phyloP scores from a whole-genome alignment of 495 filamentous ascomycete genomes.

The Wilcoxina mikolae region DNA sequence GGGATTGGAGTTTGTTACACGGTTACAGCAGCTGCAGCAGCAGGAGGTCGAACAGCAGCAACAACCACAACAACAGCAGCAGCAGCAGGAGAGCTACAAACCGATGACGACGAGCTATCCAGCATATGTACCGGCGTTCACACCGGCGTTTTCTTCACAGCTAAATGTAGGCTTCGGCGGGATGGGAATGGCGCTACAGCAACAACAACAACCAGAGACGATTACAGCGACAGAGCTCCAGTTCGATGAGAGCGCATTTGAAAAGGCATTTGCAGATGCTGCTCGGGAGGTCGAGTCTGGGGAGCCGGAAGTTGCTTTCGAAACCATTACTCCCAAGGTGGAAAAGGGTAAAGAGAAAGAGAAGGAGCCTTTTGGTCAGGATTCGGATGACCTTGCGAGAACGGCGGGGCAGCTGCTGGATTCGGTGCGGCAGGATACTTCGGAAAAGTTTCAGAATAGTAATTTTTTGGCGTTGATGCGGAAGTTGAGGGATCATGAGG shows the following conservation, averaged over 20 bases:
- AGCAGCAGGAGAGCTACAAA: constrained; percentile 23
- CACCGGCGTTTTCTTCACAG: not conserved
- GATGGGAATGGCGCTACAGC: not conserved
- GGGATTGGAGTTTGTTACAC: constrained; percentile 1
- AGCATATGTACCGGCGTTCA: not conserved
- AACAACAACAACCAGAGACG: not conserved
- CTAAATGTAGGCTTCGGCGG: constrained; percentile 13
- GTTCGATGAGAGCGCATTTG: constrained; percentile 33
- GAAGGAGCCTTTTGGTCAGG: constrained; percentile 25
- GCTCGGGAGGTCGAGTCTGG: constrained; percentile 12
- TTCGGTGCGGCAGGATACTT: constrained; percentile 51
- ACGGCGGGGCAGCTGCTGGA: constrained; percentile 59
- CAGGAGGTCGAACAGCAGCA: no score
- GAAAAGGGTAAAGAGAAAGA: constrained; percentile 34
- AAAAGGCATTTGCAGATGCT: constrained; percentile 29
- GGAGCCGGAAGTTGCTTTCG: not conserved
- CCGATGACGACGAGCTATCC: not conserved
- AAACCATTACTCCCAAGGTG: not conserved
- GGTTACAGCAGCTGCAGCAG: constrained; percentile 16
- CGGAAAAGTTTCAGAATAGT: constrained; percentile 61
- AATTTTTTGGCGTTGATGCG: constrained; percentile 67
- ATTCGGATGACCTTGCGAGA: constrained; percentile 52
- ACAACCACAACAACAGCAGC: constrained; percentile 12
- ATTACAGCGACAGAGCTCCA: no score
- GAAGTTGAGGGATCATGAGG: constrained; percentile 24